phyloP scores from a whole-genome alignment of 73 alveolate genomes.

The Tetrahymena borealis region DNA sequence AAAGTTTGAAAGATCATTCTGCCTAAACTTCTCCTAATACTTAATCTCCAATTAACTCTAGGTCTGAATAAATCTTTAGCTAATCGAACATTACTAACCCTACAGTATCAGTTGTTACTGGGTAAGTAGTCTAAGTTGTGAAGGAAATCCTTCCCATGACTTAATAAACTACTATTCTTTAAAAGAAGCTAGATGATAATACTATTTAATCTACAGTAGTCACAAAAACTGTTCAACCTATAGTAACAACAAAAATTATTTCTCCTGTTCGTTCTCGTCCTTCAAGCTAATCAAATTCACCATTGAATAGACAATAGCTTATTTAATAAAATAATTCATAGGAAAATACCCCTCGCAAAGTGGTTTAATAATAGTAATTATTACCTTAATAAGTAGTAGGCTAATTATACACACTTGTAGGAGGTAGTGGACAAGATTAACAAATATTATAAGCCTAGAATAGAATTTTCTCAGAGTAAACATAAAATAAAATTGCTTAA shows the following conservation, averaged over 20 bases:
- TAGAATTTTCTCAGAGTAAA: neutral
- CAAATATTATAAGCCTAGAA: neutral
- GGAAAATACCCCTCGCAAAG: neutral
- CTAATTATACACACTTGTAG: neutral
- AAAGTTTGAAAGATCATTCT: neutral
- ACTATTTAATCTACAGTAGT: neutral
- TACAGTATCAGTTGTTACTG: neutral
- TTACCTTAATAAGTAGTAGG: neutral
- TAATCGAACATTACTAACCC: neutral
- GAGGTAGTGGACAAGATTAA: neutral
- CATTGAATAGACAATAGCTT: neutral
- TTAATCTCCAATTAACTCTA: neutral
- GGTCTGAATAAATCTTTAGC: neutral
- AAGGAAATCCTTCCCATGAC: neutral
- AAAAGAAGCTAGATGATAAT: neutral
- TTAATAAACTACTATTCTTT: neutral
- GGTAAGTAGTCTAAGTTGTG: neutral
- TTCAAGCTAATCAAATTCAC: neutral
- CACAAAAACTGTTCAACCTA: neutral
- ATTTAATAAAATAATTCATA: neutral
- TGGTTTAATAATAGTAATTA: neutral
- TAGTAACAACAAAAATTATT: neutral
- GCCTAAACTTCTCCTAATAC: neutral
- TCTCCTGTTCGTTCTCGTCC: constrained; percentile 1
- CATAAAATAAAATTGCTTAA: neutral